These are phyloP conservation scores for Podospora fimiseda DNA, from an alignment of 495 filamentous ascomycete genomes.

Conservation along the genomic window DNA sequence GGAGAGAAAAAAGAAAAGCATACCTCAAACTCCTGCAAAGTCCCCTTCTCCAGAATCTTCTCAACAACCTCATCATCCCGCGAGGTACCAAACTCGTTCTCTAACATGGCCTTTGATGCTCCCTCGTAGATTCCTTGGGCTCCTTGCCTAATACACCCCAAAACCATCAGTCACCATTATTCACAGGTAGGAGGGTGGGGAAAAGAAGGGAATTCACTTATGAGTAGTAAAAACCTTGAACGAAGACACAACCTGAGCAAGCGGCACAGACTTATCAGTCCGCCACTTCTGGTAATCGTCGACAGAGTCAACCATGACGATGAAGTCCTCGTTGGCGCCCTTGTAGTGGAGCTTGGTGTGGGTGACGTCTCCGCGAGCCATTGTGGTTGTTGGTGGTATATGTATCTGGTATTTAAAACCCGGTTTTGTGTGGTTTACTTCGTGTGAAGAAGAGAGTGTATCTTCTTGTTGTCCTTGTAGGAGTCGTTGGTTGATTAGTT, in stretches of 20 bases:
- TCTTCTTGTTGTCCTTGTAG: too few relatives aligned
- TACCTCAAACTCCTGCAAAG: slow-evolving; percentile 61
- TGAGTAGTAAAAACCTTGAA: slow-evolving; percentile 90
- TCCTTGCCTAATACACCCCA: slow-evolving; percentile 79
- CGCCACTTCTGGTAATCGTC: slow-evolving; percentile 74
- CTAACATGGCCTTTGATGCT: slow-evolving; percentile 65
- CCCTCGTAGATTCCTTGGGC: slow-evolving; percentile 70
- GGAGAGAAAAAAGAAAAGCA: slow-evolving; percentile 21
- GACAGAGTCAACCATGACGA: slow-evolving; percentile 78
- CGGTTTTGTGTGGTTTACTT: slow-evolving; percentile 1
- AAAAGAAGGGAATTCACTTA: slow-evolving; percentile 54
- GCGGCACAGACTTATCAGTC: slow-evolving; percentile 66
- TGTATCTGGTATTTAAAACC: slow-evolving; percentile 22
- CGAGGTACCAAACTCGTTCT: slow-evolving; percentile 80
- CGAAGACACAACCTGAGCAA: slow-evolving; percentile 77
- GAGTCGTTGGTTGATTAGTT: too few relatives aligned
- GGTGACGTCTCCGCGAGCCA: slow-evolving; percentile 71
- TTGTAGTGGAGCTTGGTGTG: slow-evolving; percentile 85
- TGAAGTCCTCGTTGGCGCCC: slow-evolving; percentile 80
- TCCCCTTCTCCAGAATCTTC: slow-evolving; percentile 73
- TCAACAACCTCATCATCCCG: slow-evolving; percentile 71
- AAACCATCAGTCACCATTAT: background rate
- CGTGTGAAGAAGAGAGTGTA: background rate
- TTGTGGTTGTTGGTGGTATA: slow-evolving; percentile 37
- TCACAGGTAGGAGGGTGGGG: background rate